phyloP scores from a whole-genome alignment of 2,329 filamentous ascomycete species.

The Sporothrix phasma region DNA sequence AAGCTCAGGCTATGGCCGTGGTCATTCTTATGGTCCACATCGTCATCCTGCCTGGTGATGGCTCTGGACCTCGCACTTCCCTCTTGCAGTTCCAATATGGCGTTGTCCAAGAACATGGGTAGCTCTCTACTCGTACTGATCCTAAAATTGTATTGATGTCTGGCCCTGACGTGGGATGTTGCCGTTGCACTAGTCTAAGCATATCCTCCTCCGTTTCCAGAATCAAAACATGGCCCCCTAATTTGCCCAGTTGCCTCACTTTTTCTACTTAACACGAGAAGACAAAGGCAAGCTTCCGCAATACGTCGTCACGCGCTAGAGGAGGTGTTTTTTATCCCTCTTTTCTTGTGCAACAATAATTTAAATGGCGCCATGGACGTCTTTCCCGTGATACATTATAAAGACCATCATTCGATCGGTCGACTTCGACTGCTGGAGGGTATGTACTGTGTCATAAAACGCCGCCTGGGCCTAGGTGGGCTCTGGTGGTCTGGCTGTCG shows the following conservation, averaged over 20 bases:
- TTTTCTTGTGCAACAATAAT: neutral
- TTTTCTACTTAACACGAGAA: neutral
- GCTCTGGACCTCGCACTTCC: no score
- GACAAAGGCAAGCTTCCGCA: neutral
- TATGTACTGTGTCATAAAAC: neutral
- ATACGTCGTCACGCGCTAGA: neutral
- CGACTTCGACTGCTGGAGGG: neutral
- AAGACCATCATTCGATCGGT: neutral
- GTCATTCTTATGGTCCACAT: no score
- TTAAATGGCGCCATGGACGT: neutral
- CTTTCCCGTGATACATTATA: neutral
- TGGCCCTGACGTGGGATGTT: no score
- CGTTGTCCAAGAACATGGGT: no score
- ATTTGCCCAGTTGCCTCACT: constrained; percentile 3
- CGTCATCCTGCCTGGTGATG: no score
- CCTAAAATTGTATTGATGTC: no score
- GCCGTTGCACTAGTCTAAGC: neutral
- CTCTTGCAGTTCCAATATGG: no score
- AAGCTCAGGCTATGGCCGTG: no score
- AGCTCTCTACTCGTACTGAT: no score
- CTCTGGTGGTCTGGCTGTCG: neutral
- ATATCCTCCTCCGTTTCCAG: neutral
- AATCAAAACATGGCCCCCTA: neutral
- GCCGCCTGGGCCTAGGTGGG: neutral
- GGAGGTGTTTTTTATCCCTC: neutral